Evolutionary conservation across 2,329 filamentous ascomycete genomes (phyloP).

Genomic region (Pseudopyrenochaeta lycopersici): DNA sequence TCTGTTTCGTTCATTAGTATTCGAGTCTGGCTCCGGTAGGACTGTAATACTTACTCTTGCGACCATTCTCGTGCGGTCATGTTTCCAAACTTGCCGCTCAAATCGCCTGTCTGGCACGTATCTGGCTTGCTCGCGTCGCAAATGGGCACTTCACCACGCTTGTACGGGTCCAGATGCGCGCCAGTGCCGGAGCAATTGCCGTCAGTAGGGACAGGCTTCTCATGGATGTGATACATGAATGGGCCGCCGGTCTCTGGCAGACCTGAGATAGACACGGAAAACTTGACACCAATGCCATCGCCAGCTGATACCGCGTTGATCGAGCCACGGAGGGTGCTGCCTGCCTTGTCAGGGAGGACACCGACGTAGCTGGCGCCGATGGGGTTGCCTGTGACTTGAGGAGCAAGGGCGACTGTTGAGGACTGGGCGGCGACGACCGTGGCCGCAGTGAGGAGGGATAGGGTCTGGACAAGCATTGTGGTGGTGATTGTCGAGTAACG

Average conservation of each 20-base stretch:
- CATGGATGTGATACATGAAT: conserved; percentile 59
- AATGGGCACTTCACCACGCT: conserved; percentile 47
- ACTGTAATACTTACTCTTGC: conserved; percentile 53
- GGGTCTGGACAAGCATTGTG: conserved; percentile 44
- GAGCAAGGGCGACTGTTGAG: conserved; percentile 40
- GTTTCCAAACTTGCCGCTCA: conserved; percentile 57
- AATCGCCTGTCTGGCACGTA: conserved; percentile 56
- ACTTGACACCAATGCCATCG: conserved; percentile 51
- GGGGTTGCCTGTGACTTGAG: conserved; percentile 49
- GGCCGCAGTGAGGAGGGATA: conserved; percentile 41
- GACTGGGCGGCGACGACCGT: conserved; percentile 40
- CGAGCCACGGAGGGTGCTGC: conserved; percentile 45
- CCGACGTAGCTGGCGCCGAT: conserved; percentile 51
- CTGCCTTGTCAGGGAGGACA: conserved; percentile 43
- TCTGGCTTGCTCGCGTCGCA: conserved; percentile 50
- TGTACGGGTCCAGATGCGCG: conserved; percentile 55
- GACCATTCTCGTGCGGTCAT: conserved; percentile 42
- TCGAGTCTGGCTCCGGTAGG: background rate
- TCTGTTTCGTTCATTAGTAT: conserved; percentile 31
- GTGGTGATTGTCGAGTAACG: conserved; percentile 15
- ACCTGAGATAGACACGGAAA: conserved; percentile 52
- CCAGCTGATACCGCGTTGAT: conserved; percentile 43
- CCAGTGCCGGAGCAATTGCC: conserved; percentile 56
- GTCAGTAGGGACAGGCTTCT: conserved; percentile 50
- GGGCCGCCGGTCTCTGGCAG: conserved; percentile 54